Base-by-base conservation (phyloP, 768 basidiomycete species). In the Goffeauzyma gilvescens region DNA sequence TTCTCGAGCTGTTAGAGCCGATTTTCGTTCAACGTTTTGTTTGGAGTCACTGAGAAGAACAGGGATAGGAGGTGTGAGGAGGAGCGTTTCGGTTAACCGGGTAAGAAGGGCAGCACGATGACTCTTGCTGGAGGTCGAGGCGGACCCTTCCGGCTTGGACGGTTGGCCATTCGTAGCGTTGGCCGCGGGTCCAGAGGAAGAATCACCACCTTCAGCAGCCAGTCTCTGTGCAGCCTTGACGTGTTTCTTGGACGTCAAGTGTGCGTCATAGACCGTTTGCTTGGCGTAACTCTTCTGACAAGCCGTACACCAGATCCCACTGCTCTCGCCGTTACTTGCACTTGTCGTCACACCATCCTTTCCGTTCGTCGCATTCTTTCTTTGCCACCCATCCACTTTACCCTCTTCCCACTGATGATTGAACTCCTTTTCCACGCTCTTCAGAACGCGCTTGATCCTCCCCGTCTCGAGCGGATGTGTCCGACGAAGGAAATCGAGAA, bases 181-280 rank as follows among this genome's bases (percentile, higher is more conserved):
- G 18, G 37, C 18, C 6, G 15, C 47, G 5, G 44, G 20, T 8
- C 37, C 41, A 6, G 45, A 13, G 3, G 32, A 22, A 15, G 38
- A 31, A 17, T 35, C 45, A 8, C 33, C 34, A 6, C 27, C 44
- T 6, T 24, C 41, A 3, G 41, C 26, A 3, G 73, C 77, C 56
- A 79, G 76, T 51, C 76, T 83, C 6, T 77, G 73, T n/a, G 74
- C 71, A 6, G 85, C 82, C 67, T 95, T 98, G 56, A 83, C 66
- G 56, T 98, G 93, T 61, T 86, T 96, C 68, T 89, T 95, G 17
- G 87, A 90, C 2, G 77, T 85, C 39, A 96, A 64, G 60, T 96
- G 93, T 2, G 87, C 87, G 49, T 93, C 83, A 60, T 87, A 98
- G 7, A 98, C 93, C 0, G 93, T 95, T 63, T 95, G 84, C 63